A percentile compares a stretch with the other conserved stretches of the same genome.
phyloP scores from a whole-genome alignment of 108 stramenopile species.

The Discostella stelligeroides region DNA sequence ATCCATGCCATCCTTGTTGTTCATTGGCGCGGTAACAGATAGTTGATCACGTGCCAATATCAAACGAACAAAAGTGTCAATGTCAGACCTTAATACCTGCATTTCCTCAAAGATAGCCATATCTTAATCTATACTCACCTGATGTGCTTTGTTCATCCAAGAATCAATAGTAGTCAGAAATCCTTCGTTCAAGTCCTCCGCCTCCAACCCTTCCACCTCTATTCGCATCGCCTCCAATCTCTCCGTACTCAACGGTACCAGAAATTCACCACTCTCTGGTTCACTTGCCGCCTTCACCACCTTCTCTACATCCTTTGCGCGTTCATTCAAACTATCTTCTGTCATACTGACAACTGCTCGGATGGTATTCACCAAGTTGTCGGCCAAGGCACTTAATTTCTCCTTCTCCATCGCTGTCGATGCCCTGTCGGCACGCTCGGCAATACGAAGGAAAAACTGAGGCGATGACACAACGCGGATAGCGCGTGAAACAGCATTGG shows the following conservation, averaged over 20 bases:
- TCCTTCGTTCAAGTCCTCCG: slow-evolving; percentile 69
- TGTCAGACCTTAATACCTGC: not conserved
- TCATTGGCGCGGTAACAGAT: not conserved
- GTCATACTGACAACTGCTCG: slow-evolving; percentile 80
- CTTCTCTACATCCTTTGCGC: slow-evolving; percentile 76
- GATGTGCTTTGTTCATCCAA: slow-evolving; percentile 88
- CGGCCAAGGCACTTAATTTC: slow-evolving; percentile 68
- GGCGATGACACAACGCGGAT: slow-evolving; percentile 86
- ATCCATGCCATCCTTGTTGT: slow-evolving; percentile 80
- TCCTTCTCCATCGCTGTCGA: slow-evolving; percentile 54
- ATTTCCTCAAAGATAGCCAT: not conserved
- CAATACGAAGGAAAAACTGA: slow-evolving; percentile 87
- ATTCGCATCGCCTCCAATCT: slow-evolving; percentile 73
- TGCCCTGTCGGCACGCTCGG: slow-evolving; percentile 63
- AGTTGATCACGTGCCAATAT: too few species aligned
- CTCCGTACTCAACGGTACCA: slow-evolving; percentile 73
- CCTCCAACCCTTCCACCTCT: slow-evolving; percentile 60
- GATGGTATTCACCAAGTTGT: slow-evolving; percentile 74
- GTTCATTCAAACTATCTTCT: slow-evolving; percentile 76
- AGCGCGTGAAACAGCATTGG: slow-evolving; percentile 78
- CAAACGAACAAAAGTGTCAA: not conserved
- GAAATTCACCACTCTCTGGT: slow-evolving; percentile 83
- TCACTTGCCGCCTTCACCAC: slow-evolving; percentile 86
- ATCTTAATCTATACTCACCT: slow-evolving; percentile 37
- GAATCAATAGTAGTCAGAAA: slow-evolving; percentile 86